Evolutionary conservation across 768 basidiomycete genomes (phyloP), one percentile per base, ranked within the genome.

Genomic region (Kwoniella europaea): DNA sequence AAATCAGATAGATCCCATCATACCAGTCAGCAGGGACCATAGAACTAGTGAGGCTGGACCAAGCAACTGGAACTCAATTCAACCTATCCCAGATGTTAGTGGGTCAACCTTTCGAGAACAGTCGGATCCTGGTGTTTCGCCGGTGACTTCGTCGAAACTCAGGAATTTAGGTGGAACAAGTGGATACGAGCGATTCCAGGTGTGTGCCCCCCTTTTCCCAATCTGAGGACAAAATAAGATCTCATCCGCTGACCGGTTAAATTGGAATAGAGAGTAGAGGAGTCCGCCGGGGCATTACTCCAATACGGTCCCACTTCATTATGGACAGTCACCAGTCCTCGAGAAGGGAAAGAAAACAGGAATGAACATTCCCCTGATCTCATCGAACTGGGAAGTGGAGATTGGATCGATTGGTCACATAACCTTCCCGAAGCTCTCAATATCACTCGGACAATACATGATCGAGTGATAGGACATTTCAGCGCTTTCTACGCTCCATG

Each of bases 251-350:
- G 44, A 46, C 16, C 10, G 44, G 12, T 46, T 16, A 5, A 2
- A 3, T 12, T 46, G 44, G 16, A 16, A 3, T 41, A 73, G 72
- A 44, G 72, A 29, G 67, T 73, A 16, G 72, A 73, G 59, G 72
- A 73, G 52, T 68, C 63, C 2, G 63, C 68, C 7, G 72, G 72
- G 12, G 54, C 68, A 9, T 65, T 73, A 12, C 46, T 73, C 13
- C 72, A 73, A 54, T 73, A 70, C 29, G 72, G 72, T 29, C 72
- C 72, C 10, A 73, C 72, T 1, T 73, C 72, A 4, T 46, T 73
- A 10, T 73, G 72, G 72, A 73, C 68, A 20, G 59, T 50, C 24
- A 65, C 65, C 10, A 67, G 60, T 52, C 58, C 71, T n/a, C 59
- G 54, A 50, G 65, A 60, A 20, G 16, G 2, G 16, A 52, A 27